Conservation (phyloP, 139 green algal species). For the Picochlorum sp. region DNA sequence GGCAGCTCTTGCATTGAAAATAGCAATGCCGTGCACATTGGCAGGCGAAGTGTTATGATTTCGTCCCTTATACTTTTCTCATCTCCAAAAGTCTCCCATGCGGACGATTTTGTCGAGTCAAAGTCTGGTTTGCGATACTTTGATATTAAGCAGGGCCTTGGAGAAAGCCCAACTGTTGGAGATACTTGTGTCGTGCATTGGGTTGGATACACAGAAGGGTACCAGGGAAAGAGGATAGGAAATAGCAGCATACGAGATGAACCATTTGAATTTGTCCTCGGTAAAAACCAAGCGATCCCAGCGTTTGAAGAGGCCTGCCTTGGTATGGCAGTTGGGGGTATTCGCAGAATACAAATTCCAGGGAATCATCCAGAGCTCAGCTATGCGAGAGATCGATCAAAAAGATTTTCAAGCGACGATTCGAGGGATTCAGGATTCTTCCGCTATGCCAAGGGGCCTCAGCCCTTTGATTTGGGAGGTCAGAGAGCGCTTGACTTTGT, state of each 20-base stretch:
- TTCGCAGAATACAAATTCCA: slow-evolving; percentile 44
- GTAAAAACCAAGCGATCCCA: slow-evolving; percentile 42
- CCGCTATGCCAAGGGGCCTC: slow-evolving; percentile 21
- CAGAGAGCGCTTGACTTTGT: slow-evolving; percentile 79
- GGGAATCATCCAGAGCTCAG: slow-evolving; percentile 36
- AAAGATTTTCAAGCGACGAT: slow-evolving; percentile 41
- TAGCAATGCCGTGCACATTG: too few relatives aligned
- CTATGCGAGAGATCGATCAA: slow-evolving; percentile 31
- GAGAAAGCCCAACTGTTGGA: slow-evolving; percentile 5
- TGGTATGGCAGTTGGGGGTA: slow-evolving; percentile 54
- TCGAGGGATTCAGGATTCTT: slow-evolving; percentile 3
- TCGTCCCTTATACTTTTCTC: too few relatives aligned
- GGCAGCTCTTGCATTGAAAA: too few relatives aligned
- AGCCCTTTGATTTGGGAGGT: slow-evolving; percentile 38
- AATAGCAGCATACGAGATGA: slow-evolving; percentile 60
- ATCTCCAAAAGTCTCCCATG: not conserved
- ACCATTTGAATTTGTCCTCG: slow-evolving; percentile 58
- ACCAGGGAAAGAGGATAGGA: slow-evolving; percentile 56
- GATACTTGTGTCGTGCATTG: slow-evolving; percentile 45
- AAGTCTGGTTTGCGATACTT: slow-evolving; percentile 6
- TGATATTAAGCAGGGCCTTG: slow-evolving; percentile 12
- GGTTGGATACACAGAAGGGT: slow-evolving; percentile 47
- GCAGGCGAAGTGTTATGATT: too few relatives aligned
- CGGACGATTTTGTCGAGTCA: slow-evolving; percentile 6
- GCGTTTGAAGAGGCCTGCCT: slow-evolving; percentile 70